Base-by-base conservation (phyloP, 2,329 filamentous ascomycete species). In the Talaromyces sp. region DNA sequence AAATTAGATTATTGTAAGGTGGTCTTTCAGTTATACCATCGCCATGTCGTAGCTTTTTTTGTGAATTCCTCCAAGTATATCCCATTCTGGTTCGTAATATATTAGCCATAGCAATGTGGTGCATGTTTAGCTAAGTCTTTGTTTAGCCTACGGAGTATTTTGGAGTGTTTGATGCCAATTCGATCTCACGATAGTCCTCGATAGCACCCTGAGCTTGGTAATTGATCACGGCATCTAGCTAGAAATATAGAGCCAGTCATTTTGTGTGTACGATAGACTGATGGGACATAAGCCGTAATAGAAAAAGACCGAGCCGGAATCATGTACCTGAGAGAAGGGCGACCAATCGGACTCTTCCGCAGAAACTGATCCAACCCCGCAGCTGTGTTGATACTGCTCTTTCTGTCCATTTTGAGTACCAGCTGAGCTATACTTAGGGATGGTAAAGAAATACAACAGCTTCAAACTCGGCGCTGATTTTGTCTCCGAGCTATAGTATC, bases 281-380 rank as follows among this genome's bases (percentile, higher is more conserved):
- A 39, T 39, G 6, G 27, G 27, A 31, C 7, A 31, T 8, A 31
- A 31, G 27, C 7, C 27, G 27, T 31, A 31, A 31, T 31, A 31
- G 7, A 6, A 31, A 31, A 7, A 31, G 27, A 6, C 41, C 41
- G 57, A 60, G 27, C 39, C n/a, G 39, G 4, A 39, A 31, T 10
- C 8, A 33, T 33, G 49, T 50, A 33, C 58, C 43, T 60, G 58
- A 47, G 19, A 27, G 47, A 22, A 37, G 13, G n/a, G 27, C 31
- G 49, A 19, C 59, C 59, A 61, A 61, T 61, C 59, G 59, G 59
- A 52, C 14, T n/a, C 9, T 7, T 41, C 45, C 47, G 35, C 47
- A 41, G 13, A 24, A 22, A n/a, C n/a, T 19, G 47, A 52, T 37
- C 24, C 37, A 31, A 62, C 60, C 60, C 60, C 60, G 60, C 60